Conservation (phyloP, 352 stramenopile genomes). For the Pythium rhizo-oryzae region DNA sequence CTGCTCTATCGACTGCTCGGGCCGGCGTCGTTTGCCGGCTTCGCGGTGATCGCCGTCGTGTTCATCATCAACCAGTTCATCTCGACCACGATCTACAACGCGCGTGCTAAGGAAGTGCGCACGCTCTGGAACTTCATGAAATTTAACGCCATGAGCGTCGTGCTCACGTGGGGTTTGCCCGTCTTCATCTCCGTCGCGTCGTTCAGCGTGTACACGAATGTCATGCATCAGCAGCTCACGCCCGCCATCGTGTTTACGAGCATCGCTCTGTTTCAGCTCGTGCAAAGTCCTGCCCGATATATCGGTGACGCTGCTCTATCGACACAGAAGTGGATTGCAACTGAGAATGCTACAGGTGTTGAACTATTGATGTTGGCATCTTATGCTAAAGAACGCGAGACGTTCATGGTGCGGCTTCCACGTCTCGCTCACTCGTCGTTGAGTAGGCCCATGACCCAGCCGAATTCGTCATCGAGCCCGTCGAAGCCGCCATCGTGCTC, state of each 20-base stretch:
- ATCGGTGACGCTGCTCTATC: neutral
- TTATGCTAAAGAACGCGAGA: no score
- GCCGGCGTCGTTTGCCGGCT: conserved; percentile 42
- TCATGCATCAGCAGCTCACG: neutral
- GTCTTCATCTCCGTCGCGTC: neutral
- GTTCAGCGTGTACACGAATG: neutral
- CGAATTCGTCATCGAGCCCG: no score
- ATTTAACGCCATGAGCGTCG: neutral
- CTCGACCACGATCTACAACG: conserved; percentile 31
- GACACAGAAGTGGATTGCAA: no score
- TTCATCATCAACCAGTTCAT: conserved; percentile 44
- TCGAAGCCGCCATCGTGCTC: no score
- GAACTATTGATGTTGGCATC: no score
- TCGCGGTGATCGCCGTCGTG: conserved; percentile 47
- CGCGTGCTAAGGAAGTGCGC: neutral
- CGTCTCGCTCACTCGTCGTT: no score
- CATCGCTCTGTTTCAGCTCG: neutral
- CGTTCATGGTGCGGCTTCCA: no score
- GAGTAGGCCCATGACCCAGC: no score
- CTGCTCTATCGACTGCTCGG: conserved; percentile 44
- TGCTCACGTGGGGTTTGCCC: neutral
- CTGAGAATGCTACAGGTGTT: no score
- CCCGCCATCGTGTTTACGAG: neutral
- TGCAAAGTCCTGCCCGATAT: neutral
- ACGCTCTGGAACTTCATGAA: neutral